Conservation (phyloP, 306 rosid genomes). For the Geum urbanum region DNA sequence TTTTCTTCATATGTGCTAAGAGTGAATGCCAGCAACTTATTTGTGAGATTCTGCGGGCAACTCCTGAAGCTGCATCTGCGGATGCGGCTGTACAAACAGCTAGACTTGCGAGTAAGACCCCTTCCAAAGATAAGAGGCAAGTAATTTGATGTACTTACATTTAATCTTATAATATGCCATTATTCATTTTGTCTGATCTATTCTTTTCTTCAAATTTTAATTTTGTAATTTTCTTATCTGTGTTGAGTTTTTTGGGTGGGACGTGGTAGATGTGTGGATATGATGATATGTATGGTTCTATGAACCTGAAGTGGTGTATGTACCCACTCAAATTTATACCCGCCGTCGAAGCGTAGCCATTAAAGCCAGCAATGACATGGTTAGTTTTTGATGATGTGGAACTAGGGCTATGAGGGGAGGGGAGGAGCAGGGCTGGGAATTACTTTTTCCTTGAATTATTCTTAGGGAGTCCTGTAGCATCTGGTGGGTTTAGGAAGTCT, state of each 20-base stretch:
- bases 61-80: conserved; percentile 99
- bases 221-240: conserved; percentile 11
- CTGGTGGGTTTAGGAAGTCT: background rate
- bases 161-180: conserved; percentile 20
- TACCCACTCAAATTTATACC: background rate
- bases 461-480: background rate
- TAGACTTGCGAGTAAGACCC: conserved; percentile 91
- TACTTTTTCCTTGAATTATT: background rate
- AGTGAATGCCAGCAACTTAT: conserved; percentile 99
- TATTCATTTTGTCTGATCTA: background rate
- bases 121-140: conserved; percentile 85
- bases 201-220: background rate
- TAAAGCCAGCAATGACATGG: background rate
- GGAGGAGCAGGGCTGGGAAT: background rate
- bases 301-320: too few relatives aligned
- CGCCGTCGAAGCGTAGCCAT: background rate
- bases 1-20: conserved; percentile 36
- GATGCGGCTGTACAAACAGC: conserved; percentile 99
- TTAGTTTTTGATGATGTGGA: background rate
- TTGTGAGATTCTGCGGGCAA: conserved; percentile 97
- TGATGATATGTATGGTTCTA: background rate
- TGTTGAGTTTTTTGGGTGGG: background rate
- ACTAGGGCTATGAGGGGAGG: background rate
- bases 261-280: background rate
- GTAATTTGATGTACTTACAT: conserved; percentile 33